A percentile compares a stretch with the other conserved stretches of the same genome.
phyloP scores from a whole-genome alignment of 2,329 filamentous ascomycete species.

The Paecilomyces sp. region DNA sequence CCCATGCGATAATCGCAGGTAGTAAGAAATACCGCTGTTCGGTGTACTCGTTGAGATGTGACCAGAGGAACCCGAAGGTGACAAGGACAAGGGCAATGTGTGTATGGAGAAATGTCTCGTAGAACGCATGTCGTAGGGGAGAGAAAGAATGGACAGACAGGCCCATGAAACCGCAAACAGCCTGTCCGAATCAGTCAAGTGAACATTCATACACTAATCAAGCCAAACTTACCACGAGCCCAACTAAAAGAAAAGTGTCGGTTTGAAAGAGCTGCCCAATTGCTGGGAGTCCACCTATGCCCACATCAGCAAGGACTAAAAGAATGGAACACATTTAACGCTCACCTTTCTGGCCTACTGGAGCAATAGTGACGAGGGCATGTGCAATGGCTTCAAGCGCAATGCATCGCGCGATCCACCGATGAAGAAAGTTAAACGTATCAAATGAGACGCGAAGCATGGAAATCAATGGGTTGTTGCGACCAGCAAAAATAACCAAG shows the following conservation, averaged over 20 bases:
- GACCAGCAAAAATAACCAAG: conserved; percentile 27
- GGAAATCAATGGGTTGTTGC: conserved; percentile 33
- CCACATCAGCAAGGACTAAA: neutral
- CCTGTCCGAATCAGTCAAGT: conserved; percentile 10
- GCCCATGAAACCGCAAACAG: conserved; percentile 45
- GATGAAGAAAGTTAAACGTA: conserved; percentile 53
- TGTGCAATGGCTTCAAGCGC: conserved; percentile 60
- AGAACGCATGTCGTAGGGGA: conserved; percentile 77
- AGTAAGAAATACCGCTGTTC: conserved; percentile 66
- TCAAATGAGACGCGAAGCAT: conserved; percentile 28
- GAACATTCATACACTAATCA: neutral
- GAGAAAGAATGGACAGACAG: conserved; percentile 64
- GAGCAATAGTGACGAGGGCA: conserved; percentile 62
- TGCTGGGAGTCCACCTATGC: neutral
- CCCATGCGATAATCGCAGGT: conserved; percentile 12
- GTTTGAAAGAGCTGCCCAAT: neutral
- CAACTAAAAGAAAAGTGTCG: neutral
- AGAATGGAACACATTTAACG: conserved; percentile 21
- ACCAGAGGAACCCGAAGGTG: conserved; percentile 61
- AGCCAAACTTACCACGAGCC: conserved; percentile 18
- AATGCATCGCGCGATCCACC: conserved; percentile 67
- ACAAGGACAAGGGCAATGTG: conserved; percentile 68
- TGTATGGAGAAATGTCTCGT: conserved; percentile 79
- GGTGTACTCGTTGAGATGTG: conserved; percentile 61
- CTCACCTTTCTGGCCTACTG: conserved; percentile 45